Percentiles rank a stretch among this genome's conserved stretches.
Conservation (phyloP, 768 basidiomycete genomes). For the Sarcodon aspratus region DNA sequence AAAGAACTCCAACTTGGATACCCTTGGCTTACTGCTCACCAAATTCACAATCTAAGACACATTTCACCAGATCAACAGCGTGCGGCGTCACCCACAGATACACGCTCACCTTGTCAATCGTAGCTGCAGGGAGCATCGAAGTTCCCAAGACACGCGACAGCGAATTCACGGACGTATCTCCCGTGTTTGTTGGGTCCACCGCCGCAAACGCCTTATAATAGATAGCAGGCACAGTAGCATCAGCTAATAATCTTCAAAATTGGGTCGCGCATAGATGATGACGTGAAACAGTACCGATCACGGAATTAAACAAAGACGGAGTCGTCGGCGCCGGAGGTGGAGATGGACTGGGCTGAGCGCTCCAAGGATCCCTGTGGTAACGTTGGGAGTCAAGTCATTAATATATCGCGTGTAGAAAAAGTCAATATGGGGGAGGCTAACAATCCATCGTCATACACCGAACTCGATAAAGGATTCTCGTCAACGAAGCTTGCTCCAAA, state of each 20-base stretch:
- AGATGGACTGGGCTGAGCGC: conserved; percentile 59
- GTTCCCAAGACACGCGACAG: conserved; percentile 73
- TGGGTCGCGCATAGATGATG: conserved; percentile 1
- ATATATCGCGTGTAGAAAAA: conserved; percentile 53
- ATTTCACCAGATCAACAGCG: too few relatives aligned
- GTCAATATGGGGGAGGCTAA: conserved; percentile 34
- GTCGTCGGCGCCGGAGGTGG: conserved; percentile 46
- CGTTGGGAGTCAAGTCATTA: conserved; percentile 41
- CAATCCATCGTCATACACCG: conserved; percentile 67
- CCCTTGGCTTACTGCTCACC: conserved; percentile 67
- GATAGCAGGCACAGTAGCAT: conserved; percentile 68
- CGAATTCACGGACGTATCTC: conserved; percentile 75
- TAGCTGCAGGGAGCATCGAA: conserved; percentile 69
- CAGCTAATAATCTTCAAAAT: conserved; percentile 32
- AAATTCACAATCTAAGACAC: conserved; percentile 71
- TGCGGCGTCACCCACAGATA: too few relatives aligned
- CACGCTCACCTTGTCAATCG: conserved; percentile 61
- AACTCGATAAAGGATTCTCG: conserved; percentile 59
- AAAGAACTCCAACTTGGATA: conserved; percentile 87
- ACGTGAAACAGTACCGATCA: conserved; percentile 40
- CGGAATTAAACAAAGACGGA: conserved; percentile 46
- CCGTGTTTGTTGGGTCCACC: conserved; percentile 59
- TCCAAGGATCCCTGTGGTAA: conserved; percentile 47
- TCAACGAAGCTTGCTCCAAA: conserved; percentile 52
- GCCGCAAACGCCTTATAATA: conserved; percentile 67